Conservation (phyloP, 208 protist species). For the Leishmania gerbilli region DNA sequence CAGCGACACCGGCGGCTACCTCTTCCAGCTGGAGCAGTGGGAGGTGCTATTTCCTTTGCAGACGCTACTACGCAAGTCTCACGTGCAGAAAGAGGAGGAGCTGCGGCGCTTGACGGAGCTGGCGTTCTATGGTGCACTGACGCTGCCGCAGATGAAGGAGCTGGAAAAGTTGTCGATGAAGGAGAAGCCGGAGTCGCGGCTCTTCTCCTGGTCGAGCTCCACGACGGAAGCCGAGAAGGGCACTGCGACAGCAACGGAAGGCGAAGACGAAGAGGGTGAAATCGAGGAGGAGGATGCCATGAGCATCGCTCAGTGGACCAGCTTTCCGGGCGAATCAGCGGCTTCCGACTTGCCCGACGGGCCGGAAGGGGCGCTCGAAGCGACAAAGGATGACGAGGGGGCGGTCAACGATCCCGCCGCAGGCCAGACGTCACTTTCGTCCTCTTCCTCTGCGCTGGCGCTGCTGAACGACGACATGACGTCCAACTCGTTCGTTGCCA, state of each 20-base stretch:
- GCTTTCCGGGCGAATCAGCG: background rate
- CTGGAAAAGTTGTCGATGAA: conserved; percentile 56
- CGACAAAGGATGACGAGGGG: background rate
- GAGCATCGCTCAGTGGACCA: conserved; percentile 22
- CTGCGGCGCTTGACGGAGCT: conserved; percentile 63
- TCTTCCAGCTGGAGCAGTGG: conserved; percentile 82
- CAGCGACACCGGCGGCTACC: conserved; percentile 83
- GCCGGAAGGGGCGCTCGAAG: background rate
- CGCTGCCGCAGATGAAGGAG: conserved; percentile 58
- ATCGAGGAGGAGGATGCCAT: conserved; percentile 15
- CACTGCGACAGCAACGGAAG: conserved; percentile 11
- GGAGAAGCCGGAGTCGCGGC: conserved; percentile 40
- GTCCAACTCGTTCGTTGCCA: conserved; percentile 74
- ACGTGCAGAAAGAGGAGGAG: conserved; percentile 46
- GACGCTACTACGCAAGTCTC: conserved; percentile 51
- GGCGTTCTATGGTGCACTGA: conserved; percentile 66
- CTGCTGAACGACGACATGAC: conserved; percentile 51
- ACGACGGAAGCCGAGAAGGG: conserved; percentile 14
- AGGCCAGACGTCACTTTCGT: background rate
- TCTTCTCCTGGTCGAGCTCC: conserved; percentile 33
- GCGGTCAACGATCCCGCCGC: background rate
- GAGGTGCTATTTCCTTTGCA: conserved; percentile 73
- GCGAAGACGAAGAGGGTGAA: conserved; percentile 12
- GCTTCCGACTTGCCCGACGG: background rate
- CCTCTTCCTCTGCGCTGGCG: conserved; percentile 11